Evolutionary conservation across 768 basidiomycete species (phyloP), one percentile per base, ranked within the genome.

Genomic region (Tephrocybe rancida): DNA sequence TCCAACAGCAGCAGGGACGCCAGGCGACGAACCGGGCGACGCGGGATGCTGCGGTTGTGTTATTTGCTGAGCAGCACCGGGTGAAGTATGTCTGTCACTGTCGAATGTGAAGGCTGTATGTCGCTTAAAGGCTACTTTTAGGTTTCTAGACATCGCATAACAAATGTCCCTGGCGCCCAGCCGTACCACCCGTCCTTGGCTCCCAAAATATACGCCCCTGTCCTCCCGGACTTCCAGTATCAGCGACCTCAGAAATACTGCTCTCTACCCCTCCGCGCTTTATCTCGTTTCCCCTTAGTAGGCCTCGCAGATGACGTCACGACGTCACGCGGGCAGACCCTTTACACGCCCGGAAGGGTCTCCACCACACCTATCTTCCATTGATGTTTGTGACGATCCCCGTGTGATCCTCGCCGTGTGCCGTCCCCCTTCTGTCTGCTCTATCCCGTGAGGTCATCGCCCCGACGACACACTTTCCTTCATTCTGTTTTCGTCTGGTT

Each of bases 11-110:
- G 18, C 35, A 8, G 52, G 39, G 24, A 35, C 50, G 7, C 41
- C 43, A 13, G 41, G 37, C n/a, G 58, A 64, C 1, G 50, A 52
- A 25, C 32, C 48, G 1, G 35, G 41, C 24, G 38, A 47, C 21
- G 54, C 56, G 29, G 56, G 60, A 2, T 56, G 60, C 42, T 64
- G 63, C 50, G 44, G 52, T 38, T 64, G 63, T 50, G 50, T 61
- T 11, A 61, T 64, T 24, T 64, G 63, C 37, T 64, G 48, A 56
- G 37, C 30, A 22, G 39, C 18, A 13, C 14, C 2, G 39, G 25
- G 47, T 57, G 29, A 50, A 39, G 14, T n/a, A n/a, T n/a, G n/a
- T n/a, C n/a, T n/a, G n/a, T n/a, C n/a, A n/a, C n/a, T n/a, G n/a
- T n/a, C n/a, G n/a, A n/a, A n/a, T n/a, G n/a, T n/a, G n/a, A n/a